Base-by-base conservation (phyloP, 306 rosid species). In the Trifolium repens region DNA sequence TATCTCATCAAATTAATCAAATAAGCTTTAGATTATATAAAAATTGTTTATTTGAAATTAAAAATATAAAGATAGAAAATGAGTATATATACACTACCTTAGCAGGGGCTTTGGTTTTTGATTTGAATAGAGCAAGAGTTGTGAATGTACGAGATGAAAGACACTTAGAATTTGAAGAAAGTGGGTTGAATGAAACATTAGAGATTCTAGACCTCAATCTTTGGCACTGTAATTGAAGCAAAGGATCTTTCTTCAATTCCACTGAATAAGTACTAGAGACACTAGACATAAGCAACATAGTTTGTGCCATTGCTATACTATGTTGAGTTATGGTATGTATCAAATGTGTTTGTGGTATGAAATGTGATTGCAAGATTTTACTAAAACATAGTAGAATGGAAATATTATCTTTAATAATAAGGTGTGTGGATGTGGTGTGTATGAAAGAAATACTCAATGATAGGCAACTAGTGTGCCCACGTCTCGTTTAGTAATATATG, bases 91-190 rank as follows among this genome's bases (percentile, higher is more conserved):
- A 50, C 19, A 52, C 58, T 55, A 84, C 99, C 99, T 92, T 94
- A n/a, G 81, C 19, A 64, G 99, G 80, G 62, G 91, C 93, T 73
- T 92, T 94, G 77, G 99, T 85, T 83, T 83, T 94, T 1, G 99
- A 78, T 65, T 94, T 94, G 77, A 94, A 94, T 49, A 88, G 83
- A 8, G 99, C 96, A 1, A 86, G 47, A 67, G 93, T 81, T 5
- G 78, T 81, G 2, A 86, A 88, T 16, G 78, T 58, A 2, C 81
- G 69, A 0, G 93, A 67, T 22, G 81, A 80, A 15, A 86, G 78
- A 52, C 53, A 9, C 4, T 9, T 24, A 27, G 85, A 77, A 2
- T 67, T 43, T 5, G 93, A 76, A 62, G 85, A 81, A 47, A 79
- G 63, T 10, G 93, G 89, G 27, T 73, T 75, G 87, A 85, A 79